Base-by-base conservation (phyloP, 2,329 filamentous ascomycete genomes). In the Fusarium guadeloupense region DNA sequence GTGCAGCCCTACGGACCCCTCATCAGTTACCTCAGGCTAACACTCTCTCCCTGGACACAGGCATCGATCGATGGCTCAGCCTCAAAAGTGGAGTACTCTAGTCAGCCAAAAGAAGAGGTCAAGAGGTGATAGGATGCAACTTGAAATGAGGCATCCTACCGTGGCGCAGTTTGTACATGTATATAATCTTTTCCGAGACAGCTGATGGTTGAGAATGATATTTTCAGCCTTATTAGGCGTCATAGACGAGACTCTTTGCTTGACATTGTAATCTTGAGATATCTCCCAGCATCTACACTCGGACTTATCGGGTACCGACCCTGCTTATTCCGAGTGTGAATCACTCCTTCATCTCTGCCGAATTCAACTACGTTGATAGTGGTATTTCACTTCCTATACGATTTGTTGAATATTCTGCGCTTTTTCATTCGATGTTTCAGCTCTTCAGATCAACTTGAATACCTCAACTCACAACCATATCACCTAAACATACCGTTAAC, bases 181-280 rank as follows among this genome's bases (percentile, higher is more conserved):
- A n/a, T n/a, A n/a, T n/a, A 58, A 35, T 31, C 39, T 37, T 14
- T 10, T 35, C n/a, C 8, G 34, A 25, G 33, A 42, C 16, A 25
- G 13, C 13, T 6, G 26, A 12, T 26, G 8, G 9, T 13, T 16
- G 4, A 9, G 4, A 38, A n/a, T n/a, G 12, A 3, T 9, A 9
- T 38, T 43, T 42, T 57, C 55, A 46, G 40, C 55, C 46, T 59
- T 38, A 28, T 14, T 17, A 51, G 50, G 26, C 45, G 23, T 35
- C 23, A 25, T 17, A n/a, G 7, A 10, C 25, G 4, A 6, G 9
- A 14, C 5, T 13, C 5, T 10, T 17, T 38, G 34, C 25, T 17
- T 16, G 43, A 7, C 5, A 1, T 12, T 21, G 5, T 9, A 34
- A 34, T 19, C n/a, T 38, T 47, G 13, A 5, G 12, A 6, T 19